These are phyloP conservation scores for Calocera viscosa DNA, from an alignment of 768 basidiomycete species.

Conservation along the genomic window DNA sequence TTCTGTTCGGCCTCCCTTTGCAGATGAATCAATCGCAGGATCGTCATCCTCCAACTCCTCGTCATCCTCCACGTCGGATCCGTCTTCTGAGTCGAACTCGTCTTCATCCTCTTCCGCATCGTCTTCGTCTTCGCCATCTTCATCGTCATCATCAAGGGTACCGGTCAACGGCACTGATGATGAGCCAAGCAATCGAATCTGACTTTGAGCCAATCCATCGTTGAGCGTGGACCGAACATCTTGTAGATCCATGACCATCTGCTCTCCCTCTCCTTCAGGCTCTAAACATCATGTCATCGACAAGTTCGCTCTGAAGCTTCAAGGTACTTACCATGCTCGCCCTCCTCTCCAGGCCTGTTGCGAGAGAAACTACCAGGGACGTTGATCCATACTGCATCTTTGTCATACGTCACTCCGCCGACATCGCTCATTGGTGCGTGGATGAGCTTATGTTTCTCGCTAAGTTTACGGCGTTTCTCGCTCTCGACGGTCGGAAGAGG, in stretches of 20 bases:
- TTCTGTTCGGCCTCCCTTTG: slow-evolving; percentile 35
- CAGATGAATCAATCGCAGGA: slow-evolving; percentile 17
- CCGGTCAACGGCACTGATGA: slow-evolving; percentile 56
- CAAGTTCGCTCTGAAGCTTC: slow-evolving; percentile 15
- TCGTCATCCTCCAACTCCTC: slow-evolving; percentile 25
- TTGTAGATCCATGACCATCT: slow-evolving; percentile 96
- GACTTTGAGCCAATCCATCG: slow-evolving; percentile 64
- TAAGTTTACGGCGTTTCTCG: slow-evolving; percentile 78
- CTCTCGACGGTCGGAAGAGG: slow-evolving; percentile 82
- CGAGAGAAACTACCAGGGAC: slow-evolving; percentile 88
- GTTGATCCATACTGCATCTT: slow-evolving; percentile 96
- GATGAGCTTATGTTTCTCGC: slow-evolving; percentile 87
- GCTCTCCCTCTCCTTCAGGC: slow-evolving; percentile 82
- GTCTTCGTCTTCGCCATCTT: slow-evolving; percentile 26
- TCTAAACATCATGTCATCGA: slow-evolving; percentile 31
- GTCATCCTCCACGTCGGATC: slow-evolving; percentile 23
- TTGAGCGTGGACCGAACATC: slow-evolving; percentile 72
- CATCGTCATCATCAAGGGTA: slow-evolving; percentile 26
- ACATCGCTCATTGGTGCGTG: slow-evolving; percentile 99
- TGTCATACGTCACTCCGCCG: slow-evolving; percentile 92
- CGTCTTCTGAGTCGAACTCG: slow-evolving; percentile 22
- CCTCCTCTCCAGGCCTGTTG: slow-evolving; percentile 28
- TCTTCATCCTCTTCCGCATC: slow-evolving; percentile 28
- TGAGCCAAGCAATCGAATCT: slow-evolving; percentile 71
- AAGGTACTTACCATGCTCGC: slow-evolving; percentile 43